These are phyloP conservation scores for Zygosaccharomyces rouxii DNA, from an alignment of 805 yeast species.

Conservation along the genomic window DNA sequence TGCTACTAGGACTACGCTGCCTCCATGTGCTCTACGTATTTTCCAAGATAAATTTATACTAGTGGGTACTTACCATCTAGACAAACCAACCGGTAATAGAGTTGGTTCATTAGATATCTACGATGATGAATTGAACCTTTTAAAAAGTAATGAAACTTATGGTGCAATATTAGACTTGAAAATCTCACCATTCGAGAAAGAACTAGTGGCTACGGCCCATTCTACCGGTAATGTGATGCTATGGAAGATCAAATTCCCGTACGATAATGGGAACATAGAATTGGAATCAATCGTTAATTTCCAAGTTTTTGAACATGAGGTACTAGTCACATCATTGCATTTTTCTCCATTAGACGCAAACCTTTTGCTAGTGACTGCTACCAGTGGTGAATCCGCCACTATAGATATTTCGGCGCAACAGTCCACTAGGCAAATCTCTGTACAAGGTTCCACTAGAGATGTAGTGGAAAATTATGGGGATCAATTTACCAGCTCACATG, in stretches of 20 bases:
- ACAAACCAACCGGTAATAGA: slow-evolving; percentile 52
- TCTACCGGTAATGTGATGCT: slow-evolving; percentile 70
- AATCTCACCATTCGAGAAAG: slow-evolving; percentile 50
- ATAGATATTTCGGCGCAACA: slow-evolving; percentile 18
- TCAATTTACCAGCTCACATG: slow-evolving; percentile 44
- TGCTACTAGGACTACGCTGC: slow-evolving; percentile 46
- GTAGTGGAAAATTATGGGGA: slow-evolving; percentile 9
- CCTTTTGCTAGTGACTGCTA: slow-evolving; percentile 52
- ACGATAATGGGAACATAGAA: slow-evolving; percentile 9
- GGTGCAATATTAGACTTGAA: slow-evolving; percentile 79
- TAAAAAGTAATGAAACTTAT: slow-evolving; percentile 36
- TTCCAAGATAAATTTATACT: slow-evolving; percentile 47
- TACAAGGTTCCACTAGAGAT: slow-evolving; percentile 16
- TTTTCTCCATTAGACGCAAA: slow-evolving; percentile 44
- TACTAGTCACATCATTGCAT: slow-evolving; percentile 60
- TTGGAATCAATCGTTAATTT: slow-evolving; percentile 31
- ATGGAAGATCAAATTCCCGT: slow-evolving; percentile 46
- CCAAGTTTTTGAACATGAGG: slow-evolving; percentile 45
- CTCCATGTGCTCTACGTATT: slow-evolving; percentile 78
- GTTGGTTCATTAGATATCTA: slow-evolving; percentile 58
- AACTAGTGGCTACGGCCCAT: slow-evolving; percentile 58
- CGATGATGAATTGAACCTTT: slow-evolving; percentile 21
- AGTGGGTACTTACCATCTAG: slow-evolving; percentile 78
- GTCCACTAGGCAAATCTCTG: slow-evolving; percentile 11
- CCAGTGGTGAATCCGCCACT: slow-evolving; percentile 56